Conservation (phyloP, 805 yeast species). For the Candida chilensis region DNA sequence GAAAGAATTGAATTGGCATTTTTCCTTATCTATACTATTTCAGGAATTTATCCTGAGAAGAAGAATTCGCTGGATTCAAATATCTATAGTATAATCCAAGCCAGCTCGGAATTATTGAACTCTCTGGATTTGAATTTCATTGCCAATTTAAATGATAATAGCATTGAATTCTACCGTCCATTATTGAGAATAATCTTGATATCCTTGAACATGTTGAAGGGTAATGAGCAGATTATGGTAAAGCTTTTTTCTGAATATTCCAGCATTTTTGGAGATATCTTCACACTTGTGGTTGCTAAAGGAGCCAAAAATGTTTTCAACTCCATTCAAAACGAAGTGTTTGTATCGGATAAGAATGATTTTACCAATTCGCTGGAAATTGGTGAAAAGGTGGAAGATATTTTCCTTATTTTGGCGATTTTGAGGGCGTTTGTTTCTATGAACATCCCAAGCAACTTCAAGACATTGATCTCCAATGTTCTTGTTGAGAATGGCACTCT, state of each 20-base stretch:
- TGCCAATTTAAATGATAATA: constrained; percentile 25
- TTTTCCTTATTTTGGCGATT: constrained; percentile 54
- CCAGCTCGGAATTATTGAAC: constrained; percentile 32
- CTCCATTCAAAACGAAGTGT: constrained; percentile 49
- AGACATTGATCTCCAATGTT: constrained; percentile 37
- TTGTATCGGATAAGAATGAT: constrained; percentile 25
- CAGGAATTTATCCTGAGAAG: constrained; percentile 7
- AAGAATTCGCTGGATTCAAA: constrained; percentile 10
- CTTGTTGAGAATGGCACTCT: constrained; percentile 53
- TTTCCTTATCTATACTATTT: constrained; percentile 34
- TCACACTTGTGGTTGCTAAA: constrained; percentile 54
- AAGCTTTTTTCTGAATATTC: constrained; percentile 34
- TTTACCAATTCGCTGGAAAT: constrained; percentile 21
- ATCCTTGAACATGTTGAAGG: constrained; percentile 31
- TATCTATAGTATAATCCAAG: constrained; percentile 23
- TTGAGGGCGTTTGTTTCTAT: constrained; percentile 46
- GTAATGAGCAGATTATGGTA: constrained; percentile 19
- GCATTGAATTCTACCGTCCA: constrained; percentile 42
- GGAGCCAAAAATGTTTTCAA: constrained; percentile 55
- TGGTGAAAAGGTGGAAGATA: constrained; percentile 52
- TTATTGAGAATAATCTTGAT: constrained; percentile 50
- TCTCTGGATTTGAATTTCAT: constrained; percentile 42
- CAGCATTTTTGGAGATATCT: constrained; percentile 44
- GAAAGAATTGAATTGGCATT: constrained; percentile 64
- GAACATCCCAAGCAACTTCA: constrained; percentile 37